phyloP scores from a whole-genome alignment of 202 grass and related monocot genomes.

The Panicum hallii region DNA sequence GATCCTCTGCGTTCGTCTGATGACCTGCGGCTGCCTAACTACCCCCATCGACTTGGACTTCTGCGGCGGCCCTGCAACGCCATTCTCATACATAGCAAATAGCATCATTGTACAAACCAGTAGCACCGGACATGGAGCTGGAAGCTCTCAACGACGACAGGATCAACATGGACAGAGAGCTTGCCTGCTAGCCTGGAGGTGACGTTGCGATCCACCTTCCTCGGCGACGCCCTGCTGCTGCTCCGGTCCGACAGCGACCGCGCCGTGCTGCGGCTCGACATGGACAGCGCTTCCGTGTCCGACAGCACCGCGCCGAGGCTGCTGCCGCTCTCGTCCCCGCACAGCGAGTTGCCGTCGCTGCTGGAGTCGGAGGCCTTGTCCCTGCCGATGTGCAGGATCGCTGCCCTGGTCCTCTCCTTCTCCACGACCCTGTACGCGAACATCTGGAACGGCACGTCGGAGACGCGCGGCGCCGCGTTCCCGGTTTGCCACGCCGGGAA shows the following conservation, averaged over 20 bases:
- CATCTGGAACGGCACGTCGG: slow-evolving; percentile 90
- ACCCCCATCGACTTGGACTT: slow-evolving; percentile 51
- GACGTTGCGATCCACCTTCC: slow-evolving; percentile 47
- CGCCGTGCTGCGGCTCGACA: slow-evolving; percentile 39
- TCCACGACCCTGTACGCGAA: slow-evolving; percentile 85
- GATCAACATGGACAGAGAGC: neutral
- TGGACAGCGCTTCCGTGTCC: slow-evolving; percentile 43
- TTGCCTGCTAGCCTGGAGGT: slow-evolving; percentile 57
- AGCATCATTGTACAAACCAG: neutral
- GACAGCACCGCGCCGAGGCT: slow-evolving; percentile 9
- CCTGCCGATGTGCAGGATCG: slow-evolving; percentile 46
- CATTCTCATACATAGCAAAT: neutral
- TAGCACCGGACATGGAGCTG: neutral
- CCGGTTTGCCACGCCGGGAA: slow-evolving; percentile 49
- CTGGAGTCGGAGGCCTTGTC: slow-evolving; percentile 65
- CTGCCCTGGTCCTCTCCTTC: slow-evolving; percentile 53
- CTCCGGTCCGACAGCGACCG: slow-evolving; percentile 31
- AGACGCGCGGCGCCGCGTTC: slow-evolving; percentile 26
- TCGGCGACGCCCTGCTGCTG: slow-evolving; percentile 35
- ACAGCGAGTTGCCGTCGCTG: slow-evolving; percentile 65
- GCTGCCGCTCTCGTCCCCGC: slow-evolving; percentile 54
- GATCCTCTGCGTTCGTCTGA: slow-evolving; percentile 52
- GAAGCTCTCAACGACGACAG: neutral
- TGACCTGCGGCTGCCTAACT: slow-evolving; percentile 26
- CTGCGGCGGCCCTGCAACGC: slow-evolving; percentile 46